These are phyloP conservation scores for Arthroderma uncinatum DNA, from an alignment of 2,329 filamentous ascomycete species.

Conservation along the genomic window DNA sequence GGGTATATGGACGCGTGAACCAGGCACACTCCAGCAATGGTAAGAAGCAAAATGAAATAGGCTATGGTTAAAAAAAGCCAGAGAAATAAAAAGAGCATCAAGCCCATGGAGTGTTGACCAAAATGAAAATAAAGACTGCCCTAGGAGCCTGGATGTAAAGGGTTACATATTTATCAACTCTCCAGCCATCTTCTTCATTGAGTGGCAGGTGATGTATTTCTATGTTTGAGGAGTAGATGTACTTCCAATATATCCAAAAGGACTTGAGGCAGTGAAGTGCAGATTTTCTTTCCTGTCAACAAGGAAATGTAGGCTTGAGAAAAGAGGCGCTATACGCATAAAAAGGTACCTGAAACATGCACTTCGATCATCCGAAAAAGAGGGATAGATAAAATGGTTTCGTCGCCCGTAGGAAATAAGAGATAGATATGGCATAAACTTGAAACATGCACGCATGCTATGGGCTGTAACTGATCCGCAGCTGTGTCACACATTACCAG, in stretches of 20 bases:
- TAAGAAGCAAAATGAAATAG: neutral
- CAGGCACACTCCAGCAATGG: neutral
- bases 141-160: neutral
- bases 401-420: neutral
- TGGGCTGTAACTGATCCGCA: neutral
- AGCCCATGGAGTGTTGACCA: neutral
- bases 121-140: neutral
- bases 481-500: neutral
- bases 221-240: neutral
- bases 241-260: neutral
- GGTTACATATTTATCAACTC: neutral
- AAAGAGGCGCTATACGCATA: neutral
- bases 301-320: neutral
- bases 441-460: neutral
- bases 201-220: neutral
- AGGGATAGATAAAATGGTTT: neutral
- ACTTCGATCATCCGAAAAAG: neutral
- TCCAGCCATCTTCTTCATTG: neutral
- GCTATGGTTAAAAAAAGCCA: neutral
- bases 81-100: neutral
- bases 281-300: conserved; percentile 1
- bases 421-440: neutral
- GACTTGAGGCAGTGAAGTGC: neutral
- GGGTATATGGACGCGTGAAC: neutral
- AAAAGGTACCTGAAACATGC: neutral